A percentile compares a stretch with the other conserved stretches of the same genome.
Evolutionary conservation across 306 rosid species (phyloP).

Genomic region (Cyclanthera cordifolia): DNA sequence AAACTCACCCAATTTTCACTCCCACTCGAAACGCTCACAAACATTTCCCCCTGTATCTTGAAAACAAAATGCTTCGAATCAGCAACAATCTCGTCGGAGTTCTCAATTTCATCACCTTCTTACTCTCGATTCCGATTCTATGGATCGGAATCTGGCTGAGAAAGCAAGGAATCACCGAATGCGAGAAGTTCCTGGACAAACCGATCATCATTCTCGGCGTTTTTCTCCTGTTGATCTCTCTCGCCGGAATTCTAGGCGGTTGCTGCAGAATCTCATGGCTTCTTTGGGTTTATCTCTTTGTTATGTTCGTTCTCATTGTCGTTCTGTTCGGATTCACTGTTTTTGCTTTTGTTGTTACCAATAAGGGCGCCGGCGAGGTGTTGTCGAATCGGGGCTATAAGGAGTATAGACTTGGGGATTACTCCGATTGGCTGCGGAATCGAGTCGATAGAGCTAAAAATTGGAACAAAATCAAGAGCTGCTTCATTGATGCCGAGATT

Average conservation of each 20-base stretch:
- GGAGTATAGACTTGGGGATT: slow-evolving; percentile 52
- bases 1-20: neutral
- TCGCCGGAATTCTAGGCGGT: slow-evolving; percentile 42
- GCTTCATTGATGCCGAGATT: slow-evolving; percentile 29
- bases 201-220: slow-evolving; percentile 36
- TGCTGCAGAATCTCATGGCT: slow-evolving; percentile 44
- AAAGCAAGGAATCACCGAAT: slow-evolving; percentile 31
- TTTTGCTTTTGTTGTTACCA: slow-evolving; percentile 38
- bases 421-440: slow-evolving; percentile 50
- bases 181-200: slow-evolving; percentile 34
- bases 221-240: slow-evolving; percentile 29
- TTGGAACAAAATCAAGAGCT: slow-evolving; percentile 42
- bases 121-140: slow-evolving; percentile 43
- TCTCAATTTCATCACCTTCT: slow-evolving; percentile 33
- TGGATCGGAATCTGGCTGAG: slow-evolving; percentile 34
- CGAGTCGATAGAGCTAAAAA: slow-evolving; percentile 21
- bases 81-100: slow-evolving; percentile 42
- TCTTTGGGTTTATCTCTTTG: slow-evolving; percentile 44
- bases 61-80: slow-evolving; percentile 19
- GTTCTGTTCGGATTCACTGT: slow-evolving; percentile 36
- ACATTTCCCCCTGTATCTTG: too few species aligned
- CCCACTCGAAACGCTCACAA: too few species aligned
- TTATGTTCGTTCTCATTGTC: slow-evolving; percentile 43
- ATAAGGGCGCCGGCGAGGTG: slow-evolving; percentile 36
- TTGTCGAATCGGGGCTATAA: slow-evolving; percentile 30